A percentile compares a stretch with the other conserved stretches of the same genome.
These are phyloP conservation scores for Phytophthora pisi DNA, from an alignment of 352 stramenopile species.

Conservation along the genomic window DNA sequence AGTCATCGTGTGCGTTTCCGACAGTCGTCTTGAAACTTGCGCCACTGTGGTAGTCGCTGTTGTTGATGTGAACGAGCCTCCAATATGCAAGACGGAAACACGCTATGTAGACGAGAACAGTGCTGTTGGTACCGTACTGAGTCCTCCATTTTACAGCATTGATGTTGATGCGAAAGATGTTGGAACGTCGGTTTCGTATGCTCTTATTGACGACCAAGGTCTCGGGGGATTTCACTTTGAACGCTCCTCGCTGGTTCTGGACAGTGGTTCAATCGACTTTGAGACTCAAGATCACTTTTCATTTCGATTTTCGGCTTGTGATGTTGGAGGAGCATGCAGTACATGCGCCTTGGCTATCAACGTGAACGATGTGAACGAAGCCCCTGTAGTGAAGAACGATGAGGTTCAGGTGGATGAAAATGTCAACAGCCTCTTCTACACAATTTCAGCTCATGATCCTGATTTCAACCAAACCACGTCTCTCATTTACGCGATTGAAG, in stretches of 20 bases:
- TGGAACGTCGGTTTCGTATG: slow-evolving; percentile 1
- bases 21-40: slow-evolving; percentile 14
- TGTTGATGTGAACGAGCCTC: slow-evolving; percentile 30
- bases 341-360: slow-evolving; percentile 21
- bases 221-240: slow-evolving; percentile 22
- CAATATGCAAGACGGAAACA: slow-evolving; percentile 18
- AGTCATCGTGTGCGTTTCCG: slow-evolving; percentile 19
- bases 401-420: slow-evolving; percentile 44
- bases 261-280: slow-evolving; percentile 13
- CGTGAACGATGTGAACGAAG: slow-evolving; percentile 29
- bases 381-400: slow-evolving; percentile 23
- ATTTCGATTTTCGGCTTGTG: slow-evolving; percentile 27
- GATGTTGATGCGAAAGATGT: slow-evolving; percentile 22
- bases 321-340: slow-evolving; percentile 13
- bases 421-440: slow-evolving; percentile 37
- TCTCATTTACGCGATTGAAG: slow-evolving; percentile 48
- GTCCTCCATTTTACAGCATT: slow-evolving; percentile 11
- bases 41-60: slow-evolving; percentile 11
- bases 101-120: slow-evolving; percentile 32
- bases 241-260: slow-evolving; percentile 14
- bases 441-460: slow-evolving; percentile 40
- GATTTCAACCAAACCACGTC: slow-evolving; percentile 39
- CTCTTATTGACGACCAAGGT: slow-evolving; percentile 10
- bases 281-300: slow-evolving; percentile 17
- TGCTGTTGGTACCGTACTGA: slow-evolving; percentile 13